Conservation (phyloP, 2,329 filamentous ascomycete species). For the Neopestalotiopsis sp. region DNA sequence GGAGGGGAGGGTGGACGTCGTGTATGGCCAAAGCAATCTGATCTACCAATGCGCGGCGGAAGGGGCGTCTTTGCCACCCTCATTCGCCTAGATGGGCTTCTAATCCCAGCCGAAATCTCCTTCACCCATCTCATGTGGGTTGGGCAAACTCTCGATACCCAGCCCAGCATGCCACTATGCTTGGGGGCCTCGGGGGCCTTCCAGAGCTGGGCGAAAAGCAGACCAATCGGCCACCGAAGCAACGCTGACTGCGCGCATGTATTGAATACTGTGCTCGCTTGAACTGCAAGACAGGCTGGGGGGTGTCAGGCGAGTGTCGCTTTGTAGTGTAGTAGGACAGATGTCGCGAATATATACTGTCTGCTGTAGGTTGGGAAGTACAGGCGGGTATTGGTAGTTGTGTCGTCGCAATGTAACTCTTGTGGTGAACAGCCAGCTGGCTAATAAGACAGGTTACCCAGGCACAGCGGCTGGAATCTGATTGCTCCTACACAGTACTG, state of each 20-base stretch:
- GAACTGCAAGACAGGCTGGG: not conserved
- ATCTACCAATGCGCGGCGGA: not conserved
- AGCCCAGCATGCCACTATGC: not conserved
- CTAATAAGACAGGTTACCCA: conserved; percentile 4
- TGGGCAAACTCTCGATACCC: not conserved
- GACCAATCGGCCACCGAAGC: not conserved
- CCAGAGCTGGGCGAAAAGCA: not conserved
- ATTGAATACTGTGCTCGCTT: not conserved
- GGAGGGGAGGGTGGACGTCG: not conserved
- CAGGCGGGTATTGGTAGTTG: not conserved
- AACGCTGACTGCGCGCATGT: not conserved
- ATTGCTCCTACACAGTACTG: not conserved
- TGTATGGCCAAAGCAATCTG: not conserved
- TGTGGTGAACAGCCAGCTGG: not conserved
- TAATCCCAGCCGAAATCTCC: not conserved
- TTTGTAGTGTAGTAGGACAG: not conserved
- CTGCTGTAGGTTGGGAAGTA: not conserved
- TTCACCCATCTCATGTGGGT: not conserved
- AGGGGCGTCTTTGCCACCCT: not conserved
- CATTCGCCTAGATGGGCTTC: not conserved
- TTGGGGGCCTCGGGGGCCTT: not conserved
- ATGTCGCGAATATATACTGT: not conserved
- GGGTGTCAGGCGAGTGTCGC: not conserved
- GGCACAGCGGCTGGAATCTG: conserved; percentile 2
- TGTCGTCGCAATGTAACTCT: not conserved